phyloP scores from a whole-genome alignment of 2,329 filamentous ascomycete species.

The Botrytis squamosa region DNA sequence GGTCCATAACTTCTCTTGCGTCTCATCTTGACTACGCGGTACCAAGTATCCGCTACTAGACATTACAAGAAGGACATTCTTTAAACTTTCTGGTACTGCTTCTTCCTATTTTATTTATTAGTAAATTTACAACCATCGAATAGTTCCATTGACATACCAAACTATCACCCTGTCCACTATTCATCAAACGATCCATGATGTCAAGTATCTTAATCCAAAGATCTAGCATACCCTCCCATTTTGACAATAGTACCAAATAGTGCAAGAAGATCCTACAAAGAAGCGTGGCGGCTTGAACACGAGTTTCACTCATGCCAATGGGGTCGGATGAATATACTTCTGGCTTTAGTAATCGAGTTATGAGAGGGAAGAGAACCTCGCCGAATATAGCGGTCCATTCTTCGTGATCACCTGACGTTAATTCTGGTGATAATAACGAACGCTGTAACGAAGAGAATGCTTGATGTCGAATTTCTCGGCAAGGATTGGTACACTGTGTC shows the following conservation, averaged over 20 bases:
- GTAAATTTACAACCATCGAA: conserved; percentile 16
- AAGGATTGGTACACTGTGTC: conserved; percentile 89
- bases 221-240: conserved; percentile 86
- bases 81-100: conserved; percentile 90
- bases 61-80: conserved; percentile 96
- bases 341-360: conserved; percentile 82
- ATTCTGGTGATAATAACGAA: conserved; percentile 77
- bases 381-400: conserved; percentile 96
- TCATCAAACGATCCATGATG: conserved; percentile 94
- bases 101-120: conserved; percentile 64
- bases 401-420: conserved; percentile 78
- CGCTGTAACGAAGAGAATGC: conserved; percentile 85
- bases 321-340: conserved; percentile 92
- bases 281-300: conserved; percentile 85
- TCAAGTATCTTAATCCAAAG: conserved; percentile 91
- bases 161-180: conserved; percentile 88
- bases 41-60: conserved; percentile 82
- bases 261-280: conserved; percentile 95
- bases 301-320: conserved; percentile 90
- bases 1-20: conserved; percentile 56
- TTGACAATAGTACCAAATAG: conserved; percentile 80
- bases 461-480: conserved; percentile 85
- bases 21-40: conserved; percentile 59
- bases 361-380: conserved; percentile 89
- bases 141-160: conserved; percentile 58